phyloP scores from a whole-genome alignment of 495 filamentous ascomycete species.

The Paragyromitra xinjiangensis region DNA sequence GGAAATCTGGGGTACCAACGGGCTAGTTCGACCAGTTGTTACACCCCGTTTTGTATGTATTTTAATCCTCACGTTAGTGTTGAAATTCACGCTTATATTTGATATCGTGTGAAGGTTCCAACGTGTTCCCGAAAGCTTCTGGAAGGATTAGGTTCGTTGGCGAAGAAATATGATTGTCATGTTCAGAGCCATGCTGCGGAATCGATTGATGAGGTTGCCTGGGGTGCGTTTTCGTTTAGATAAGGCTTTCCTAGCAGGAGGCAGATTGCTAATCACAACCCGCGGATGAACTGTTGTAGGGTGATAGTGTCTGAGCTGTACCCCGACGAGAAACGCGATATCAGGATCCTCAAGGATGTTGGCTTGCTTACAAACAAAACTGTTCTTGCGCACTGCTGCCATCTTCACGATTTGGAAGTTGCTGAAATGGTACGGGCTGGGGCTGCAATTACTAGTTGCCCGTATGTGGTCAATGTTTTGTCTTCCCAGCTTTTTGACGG shows the following conservation, averaged over 20 bases:
- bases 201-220: slow-evolving; percentile 46
- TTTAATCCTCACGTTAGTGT: slow-evolving; percentile 14
- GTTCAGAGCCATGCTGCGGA: slow-evolving; percentile 55
- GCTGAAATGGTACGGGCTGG: slow-evolving; percentile 60
- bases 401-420: slow-evolving; percentile 67
- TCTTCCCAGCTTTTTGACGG: background rate
- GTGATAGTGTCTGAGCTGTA: slow-evolving; percentile 28
- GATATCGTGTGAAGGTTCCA: slow-evolving; percentile 30
- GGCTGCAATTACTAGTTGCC: slow-evolving; percentile 72
- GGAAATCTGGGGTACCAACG: slow-evolving; percentile 38
- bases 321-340: slow-evolving; percentile 60
- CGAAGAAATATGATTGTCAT: slow-evolving; percentile 49
- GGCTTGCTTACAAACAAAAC: slow-evolving; percentile 66
- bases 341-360: slow-evolving; percentile 67
- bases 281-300: background rate
- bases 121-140: slow-evolving; percentile 66
- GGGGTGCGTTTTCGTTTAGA: slow-evolving; percentile 31
- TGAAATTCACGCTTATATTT: slow-evolving; percentile 3
- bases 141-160: slow-evolving; percentile 64
- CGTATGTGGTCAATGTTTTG: slow-evolving; percentile 49
- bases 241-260: background rate
- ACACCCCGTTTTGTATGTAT: slow-evolving; percentile 71
- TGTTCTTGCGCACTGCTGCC: slow-evolving; percentile 73
- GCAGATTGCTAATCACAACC: background rate
- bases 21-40: slow-evolving; percentile 66